Evolutionary conservation across 2,329 filamentous ascomycete genomes (phyloP).

Genomic region (Xylaria arbuscula): DNA sequence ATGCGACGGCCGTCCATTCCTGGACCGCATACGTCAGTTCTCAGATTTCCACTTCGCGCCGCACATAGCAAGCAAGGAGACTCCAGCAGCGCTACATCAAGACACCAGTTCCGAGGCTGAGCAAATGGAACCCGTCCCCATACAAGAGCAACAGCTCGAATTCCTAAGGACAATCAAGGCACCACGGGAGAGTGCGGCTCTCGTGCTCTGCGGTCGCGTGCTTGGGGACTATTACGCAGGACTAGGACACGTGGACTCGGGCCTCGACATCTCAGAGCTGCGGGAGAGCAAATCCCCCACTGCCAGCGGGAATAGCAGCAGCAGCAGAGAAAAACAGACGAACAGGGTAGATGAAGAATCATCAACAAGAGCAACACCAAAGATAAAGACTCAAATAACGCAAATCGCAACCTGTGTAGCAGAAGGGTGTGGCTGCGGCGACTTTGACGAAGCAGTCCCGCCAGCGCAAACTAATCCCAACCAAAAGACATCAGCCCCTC

Average conservation of each 20-base stretch:
- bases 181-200: constrained; percentile 24
- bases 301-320: too few species aligned
- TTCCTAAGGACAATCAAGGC: constrained; percentile 4
- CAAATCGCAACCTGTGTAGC: constrained; percentile 21
- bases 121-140: too few species aligned
- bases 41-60: constrained; percentile 32
- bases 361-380: background rate
- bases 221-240: constrained; percentile 28
- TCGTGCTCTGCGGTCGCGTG: constrained; percentile 33
- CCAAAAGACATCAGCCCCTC: background rate
- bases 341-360: background rate
- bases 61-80: constrained; percentile 5
- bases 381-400: constrained; percentile 10
- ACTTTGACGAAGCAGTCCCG: constrained; percentile 18
- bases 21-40: constrained; percentile 31
- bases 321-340: background rate
- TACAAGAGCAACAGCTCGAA: constrained; percentile 17
- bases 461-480: background rate
- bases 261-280: background rate
- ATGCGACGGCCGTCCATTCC: constrained; percentile 16
- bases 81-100: too few species aligned
- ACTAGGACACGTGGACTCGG: constrained; percentile 12
- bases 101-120: background rate
- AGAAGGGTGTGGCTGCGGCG: constrained; percentile 10
- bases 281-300: background rate